Percentiles rank a stretch among this genome's conserved stretches.
Evolutionary conservation across 495 filamentous ascomycete genomes (phyloP).

Genomic region (Penicillium silybi): DNA sequence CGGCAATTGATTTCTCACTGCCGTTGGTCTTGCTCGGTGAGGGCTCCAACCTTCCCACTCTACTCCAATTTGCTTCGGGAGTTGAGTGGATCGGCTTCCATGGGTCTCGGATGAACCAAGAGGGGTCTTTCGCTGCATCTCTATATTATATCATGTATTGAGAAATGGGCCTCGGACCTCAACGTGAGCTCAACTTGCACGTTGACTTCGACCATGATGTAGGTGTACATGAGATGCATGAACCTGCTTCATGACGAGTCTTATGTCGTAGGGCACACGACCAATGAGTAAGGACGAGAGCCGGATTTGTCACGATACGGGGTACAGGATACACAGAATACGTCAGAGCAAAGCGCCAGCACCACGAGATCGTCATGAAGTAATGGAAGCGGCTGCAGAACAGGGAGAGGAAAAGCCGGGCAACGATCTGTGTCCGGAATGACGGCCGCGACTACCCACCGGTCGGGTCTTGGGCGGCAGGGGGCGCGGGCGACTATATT

Average conservation of each 20-base stretch:
- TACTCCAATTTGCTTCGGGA: not conserved
- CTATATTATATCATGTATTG: conserved; percentile 15
- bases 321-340: too few species aligned
- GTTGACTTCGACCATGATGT: not conserved
- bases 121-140: not conserved
- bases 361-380: not conserved
- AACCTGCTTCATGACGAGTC: conserved; percentile 8
- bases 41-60: not conserved
- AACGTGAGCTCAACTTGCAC: not conserved
- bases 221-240: not conserved
- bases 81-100: not conserved
- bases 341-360: not conserved
- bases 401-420: not conserved
- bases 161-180: not conserved
- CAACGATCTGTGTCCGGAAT: conserved; percentile 15
- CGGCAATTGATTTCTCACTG: conserved; percentile 4
- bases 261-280: not conserved
- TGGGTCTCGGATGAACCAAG: not conserved
- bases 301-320: not conserved
- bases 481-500: conserved; percentile 23
- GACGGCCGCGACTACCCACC: conserved; percentile 16
- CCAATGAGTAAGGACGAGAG: not conserved
- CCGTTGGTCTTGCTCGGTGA: not conserved
- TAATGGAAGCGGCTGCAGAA: conserved; percentile 13
- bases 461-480: conserved; percentile 3